Base-by-base conservation (phyloP, 441 rosid genomes). In the Cnidoscolus chayamansa region DNA sequence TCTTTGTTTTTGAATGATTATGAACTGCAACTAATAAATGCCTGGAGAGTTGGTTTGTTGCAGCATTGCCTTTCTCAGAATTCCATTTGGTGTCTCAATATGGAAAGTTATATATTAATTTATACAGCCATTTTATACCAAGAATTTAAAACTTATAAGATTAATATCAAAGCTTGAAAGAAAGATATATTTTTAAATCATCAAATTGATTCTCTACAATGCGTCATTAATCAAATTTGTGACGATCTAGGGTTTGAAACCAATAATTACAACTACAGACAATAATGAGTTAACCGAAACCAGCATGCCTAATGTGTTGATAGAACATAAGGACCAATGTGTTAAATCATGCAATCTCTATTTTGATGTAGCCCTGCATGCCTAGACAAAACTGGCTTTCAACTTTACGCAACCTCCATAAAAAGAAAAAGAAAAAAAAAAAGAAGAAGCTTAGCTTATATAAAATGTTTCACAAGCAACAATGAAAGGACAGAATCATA, bases 381-480 rank as follows among this genome's bases (percentile, higher is more conserved):
- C 78, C 74, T 54, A 31, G 40, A 35, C 3, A 16, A 10, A 35
- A 50, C 25, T 57, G 12, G 20, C 19, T 66, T 65, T 75, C 75
- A 62, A 75, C 81, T 76, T 71, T 66, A 77, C 73, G 77, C 84
- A 79, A 73, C 68, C 79, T 75, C 75, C 55, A 49, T 59, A 7
- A 2, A 4, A 35, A 35, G 5, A 35, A 35, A 35, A 35, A 35
- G 5, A 35, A 32, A 13, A 17, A 63, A 57, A 40, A 40, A 40
- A 40, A 40, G 19, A 13, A 17, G 51, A 57, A 70, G 68, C 54
- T 11, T 59, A 35, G 68, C 54, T 11, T 59, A 35, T 35, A 35
- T 35, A 48, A 54, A 25, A 65, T 51, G 76, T 72, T 74, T 65
- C 49, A 63, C 58, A 58, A 66, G 35, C 83, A 78, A 74, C 71